Conservation (phyloP, 2,329 filamentous ascomycete species). For the Botrytis elliptica region DNA sequence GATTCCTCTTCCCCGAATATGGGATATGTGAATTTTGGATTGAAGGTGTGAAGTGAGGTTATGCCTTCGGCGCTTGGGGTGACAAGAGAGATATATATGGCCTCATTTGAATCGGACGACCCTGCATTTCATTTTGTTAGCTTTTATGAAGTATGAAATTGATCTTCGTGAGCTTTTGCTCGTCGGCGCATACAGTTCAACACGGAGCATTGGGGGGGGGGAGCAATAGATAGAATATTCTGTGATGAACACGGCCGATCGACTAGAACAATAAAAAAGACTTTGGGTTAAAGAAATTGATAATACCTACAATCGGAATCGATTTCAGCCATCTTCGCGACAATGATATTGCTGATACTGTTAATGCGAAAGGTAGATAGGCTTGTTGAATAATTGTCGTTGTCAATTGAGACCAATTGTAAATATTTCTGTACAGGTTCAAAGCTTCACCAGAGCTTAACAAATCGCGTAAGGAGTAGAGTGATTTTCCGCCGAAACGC, state of each 20-base stretch:
- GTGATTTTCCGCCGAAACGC: constrained; percentile 25
- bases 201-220: no score
- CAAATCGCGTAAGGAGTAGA: constrained; percentile 31
- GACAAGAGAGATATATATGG: constrained; percentile 60
- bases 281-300: background rate
- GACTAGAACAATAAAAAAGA: background rate
- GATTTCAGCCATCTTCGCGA: constrained; percentile 28
- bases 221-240: background rate
- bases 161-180: background rate
- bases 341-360: background rate
- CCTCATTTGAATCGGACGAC: constrained; percentile 46
- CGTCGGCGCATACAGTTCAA: constrained; percentile 1
- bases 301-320: constrained; percentile 31
- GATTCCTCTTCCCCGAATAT: constrained; percentile 92
- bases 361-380: background rate
- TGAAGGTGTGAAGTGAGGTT: constrained; percentile 66
- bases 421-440: background rate
- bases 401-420: constrained; percentile 1
- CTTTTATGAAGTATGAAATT: background rate
- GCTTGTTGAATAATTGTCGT: background rate
- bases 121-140: constrained; percentile 28
- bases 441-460: background rate
- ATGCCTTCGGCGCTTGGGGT: constrained; percentile 49
- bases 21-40: constrained; percentile 84
- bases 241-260: background rate